Conservation (phyloP, 2,329 filamentous ascomycete species). For the Phyllosticta citribraziliensis region DNA sequence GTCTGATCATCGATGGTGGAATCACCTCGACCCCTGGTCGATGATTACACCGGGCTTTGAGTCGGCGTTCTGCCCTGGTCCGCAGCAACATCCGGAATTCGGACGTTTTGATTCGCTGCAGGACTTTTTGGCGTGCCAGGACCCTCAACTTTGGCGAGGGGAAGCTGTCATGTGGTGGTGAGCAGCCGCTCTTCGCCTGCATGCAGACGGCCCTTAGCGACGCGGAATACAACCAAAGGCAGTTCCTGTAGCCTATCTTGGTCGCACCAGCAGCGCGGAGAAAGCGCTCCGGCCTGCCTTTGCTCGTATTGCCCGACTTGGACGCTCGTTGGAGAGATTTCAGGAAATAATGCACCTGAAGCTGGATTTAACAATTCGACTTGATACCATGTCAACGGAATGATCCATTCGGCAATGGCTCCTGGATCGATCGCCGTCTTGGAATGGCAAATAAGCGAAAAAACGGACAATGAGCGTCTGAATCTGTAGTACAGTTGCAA, state of each 20-base stretch:
- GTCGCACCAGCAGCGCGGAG: neutral
- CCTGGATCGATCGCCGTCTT: neutral
- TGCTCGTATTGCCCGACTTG: neutral
- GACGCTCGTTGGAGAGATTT: neutral
- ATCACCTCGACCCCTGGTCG: neutral
- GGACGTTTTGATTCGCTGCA: neutral
- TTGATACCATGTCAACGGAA: neutral
- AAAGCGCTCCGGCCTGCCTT: neutral
- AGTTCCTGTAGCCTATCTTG: slow-evolving; percentile 1
- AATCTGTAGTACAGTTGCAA: neutral
- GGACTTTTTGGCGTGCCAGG: neutral
- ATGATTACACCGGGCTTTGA: neutral
- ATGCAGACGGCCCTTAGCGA: slow-evolving; percentile 9
- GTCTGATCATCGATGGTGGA: neutral
- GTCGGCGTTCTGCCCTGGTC: neutral
- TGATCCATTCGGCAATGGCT: neutral
- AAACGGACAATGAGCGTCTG: neutral
- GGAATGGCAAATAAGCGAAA: neutral
- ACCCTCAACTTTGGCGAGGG: neutral
- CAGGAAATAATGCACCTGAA: neutral
- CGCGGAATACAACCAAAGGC: slow-evolving; percentile 3
- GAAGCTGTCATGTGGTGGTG: slow-evolving; percentile 10
- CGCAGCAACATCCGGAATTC: neutral
- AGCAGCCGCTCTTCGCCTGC: slow-evolving; percentile 8
- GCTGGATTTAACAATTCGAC: neutral